Base-by-base conservation (phyloP, 202 grass and related monocot species). In the Tripidium arundinaceum region DNA sequence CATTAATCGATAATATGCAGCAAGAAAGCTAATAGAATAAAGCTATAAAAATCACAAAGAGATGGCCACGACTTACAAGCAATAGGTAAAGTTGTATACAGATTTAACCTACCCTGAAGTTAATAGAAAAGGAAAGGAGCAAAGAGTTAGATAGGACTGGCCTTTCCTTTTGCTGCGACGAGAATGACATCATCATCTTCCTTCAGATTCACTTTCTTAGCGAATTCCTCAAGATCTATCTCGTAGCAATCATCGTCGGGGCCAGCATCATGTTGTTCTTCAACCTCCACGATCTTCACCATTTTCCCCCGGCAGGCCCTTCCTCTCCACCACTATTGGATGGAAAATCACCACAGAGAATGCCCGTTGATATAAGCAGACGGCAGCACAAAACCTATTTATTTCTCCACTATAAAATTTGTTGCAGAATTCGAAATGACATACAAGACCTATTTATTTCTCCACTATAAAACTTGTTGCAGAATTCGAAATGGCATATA, bases 241-340 rank as follows among this genome's bases (percentile, higher is more conserved):
- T 86, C 84, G 37, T 68, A 74, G 58, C 89, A 97, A n/a, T 97
- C 89, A 18, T 86, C 89, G 18, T 84, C 87, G 11, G 84, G 68
- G 4, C 31, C 40, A 65, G 22, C 61, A 16, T 52, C 80, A 18
- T 26, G 24, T 16, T 57, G 11, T 9, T 71, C 67, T 47, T 79
- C 46, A 16, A 70, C 57, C 39, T 79, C 58, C 49, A 75, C 26
- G 54, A 84, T 80, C 69, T 83, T 82, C 42, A 61, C 69, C 84
- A 73, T 90, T 18, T 47, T 47, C 2, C 7, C 18, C 24, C 39
- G 18, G 4, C 29, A 12, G 12, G n/a, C 11, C 18, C 40, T 76
- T 62, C 15, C 31, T 58, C 13, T 62, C 61, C 4, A 65, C 52
- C 54, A 31, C 58, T 67, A 16, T 2, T 6, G 38, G 25, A 29